These are phyloP conservation scores for Hura crepitans DNA, from an alignment of 441 rosid species.

Conservation along the genomic window DNA sequence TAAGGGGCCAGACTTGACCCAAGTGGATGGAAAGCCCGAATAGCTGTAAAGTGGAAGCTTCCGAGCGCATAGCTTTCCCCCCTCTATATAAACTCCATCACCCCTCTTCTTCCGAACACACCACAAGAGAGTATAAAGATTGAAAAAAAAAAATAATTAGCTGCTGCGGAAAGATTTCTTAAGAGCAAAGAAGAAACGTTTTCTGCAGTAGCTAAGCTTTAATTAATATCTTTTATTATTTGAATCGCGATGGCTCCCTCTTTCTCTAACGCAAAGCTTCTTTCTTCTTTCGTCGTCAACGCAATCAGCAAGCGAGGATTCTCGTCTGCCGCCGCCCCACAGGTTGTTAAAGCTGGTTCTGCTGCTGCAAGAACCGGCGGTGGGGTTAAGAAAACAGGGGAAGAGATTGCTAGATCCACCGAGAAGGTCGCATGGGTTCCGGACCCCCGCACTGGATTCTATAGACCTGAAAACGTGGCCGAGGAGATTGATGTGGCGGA, in stretches of 20 bases:
- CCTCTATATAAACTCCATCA: slow-evolving; percentile 33
- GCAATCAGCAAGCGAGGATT: slow-evolving; percentile 59
- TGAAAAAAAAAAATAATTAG: neutral
- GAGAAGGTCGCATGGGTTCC: slow-evolving; percentile 74
- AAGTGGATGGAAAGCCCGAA: neutral
- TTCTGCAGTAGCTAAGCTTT: slow-evolving; percentile 24
- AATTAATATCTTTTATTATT: neutral
- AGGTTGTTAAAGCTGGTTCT: neutral
- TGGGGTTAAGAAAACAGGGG: slow-evolving; percentile 47
- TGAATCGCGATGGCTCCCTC: slow-evolving; percentile 58
- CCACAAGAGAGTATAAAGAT: neutral
- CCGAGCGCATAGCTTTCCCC: slow-evolving; percentile 1
- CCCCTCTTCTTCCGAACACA: neutral
- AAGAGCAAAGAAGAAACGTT: neutral
- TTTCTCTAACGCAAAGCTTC: slow-evolving; percentile 49
- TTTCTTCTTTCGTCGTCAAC: slow-evolving; percentile 38
- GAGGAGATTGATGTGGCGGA: slow-evolving; percentile 69
- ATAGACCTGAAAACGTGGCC: slow-evolving; percentile 67
- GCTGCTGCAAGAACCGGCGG: slow-evolving; percentile 26
- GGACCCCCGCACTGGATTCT: slow-evolving; percentile 80
- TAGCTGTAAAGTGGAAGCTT: neutral
- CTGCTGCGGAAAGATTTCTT: slow-evolving; percentile 7
- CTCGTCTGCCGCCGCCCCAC: slow-evolving; percentile 36
- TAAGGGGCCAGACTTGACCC: slow-evolving; percentile 25
- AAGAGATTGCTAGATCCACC: slow-evolving; percentile 32